Evolutionary conservation across 306 rosid species (phyloP).

Genomic region (Hylodesmum podocarpum): DNA sequence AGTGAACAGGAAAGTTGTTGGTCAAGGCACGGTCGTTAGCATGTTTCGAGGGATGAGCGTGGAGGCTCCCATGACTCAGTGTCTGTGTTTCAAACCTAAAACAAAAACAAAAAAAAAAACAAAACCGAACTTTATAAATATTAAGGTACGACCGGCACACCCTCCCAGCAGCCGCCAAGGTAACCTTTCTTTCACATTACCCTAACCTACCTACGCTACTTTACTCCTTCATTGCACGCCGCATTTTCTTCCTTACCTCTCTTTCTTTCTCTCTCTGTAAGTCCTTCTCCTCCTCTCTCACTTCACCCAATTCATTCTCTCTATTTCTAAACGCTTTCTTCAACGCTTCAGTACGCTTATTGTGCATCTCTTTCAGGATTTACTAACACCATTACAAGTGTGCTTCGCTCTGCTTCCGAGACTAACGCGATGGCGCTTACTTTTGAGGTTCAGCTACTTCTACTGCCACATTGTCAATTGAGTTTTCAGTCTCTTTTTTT

Average conservation of each 20-base stretch:
- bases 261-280: neutral
- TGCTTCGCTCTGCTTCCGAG: neutral
- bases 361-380: slow-evolving; percentile 1
- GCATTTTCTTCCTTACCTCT: neutral
- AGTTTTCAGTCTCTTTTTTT: no score
- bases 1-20: neutral
- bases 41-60: neutral
- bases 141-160: neutral
- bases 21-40: neutral
- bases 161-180: slow-evolving; percentile 32
- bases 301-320: neutral
- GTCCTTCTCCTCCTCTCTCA: neutral
- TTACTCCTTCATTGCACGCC: neutral
- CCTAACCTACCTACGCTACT: neutral
- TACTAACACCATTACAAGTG: neutral
- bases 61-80: neutral
- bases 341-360: neutral
- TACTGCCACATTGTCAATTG: neutral
- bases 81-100: neutral
- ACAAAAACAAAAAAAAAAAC: neutral
- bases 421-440: slow-evolving; percentile 68
- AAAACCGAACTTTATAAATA: neutral
- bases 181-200: slow-evolving; percentile 1
- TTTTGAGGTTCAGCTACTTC: slow-evolving; percentile 60
- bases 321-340: neutral